phyloP scores from a whole-genome alignment of 2,329 filamentous ascomycete species.

The Cordyceps pruinosa region DNA sequence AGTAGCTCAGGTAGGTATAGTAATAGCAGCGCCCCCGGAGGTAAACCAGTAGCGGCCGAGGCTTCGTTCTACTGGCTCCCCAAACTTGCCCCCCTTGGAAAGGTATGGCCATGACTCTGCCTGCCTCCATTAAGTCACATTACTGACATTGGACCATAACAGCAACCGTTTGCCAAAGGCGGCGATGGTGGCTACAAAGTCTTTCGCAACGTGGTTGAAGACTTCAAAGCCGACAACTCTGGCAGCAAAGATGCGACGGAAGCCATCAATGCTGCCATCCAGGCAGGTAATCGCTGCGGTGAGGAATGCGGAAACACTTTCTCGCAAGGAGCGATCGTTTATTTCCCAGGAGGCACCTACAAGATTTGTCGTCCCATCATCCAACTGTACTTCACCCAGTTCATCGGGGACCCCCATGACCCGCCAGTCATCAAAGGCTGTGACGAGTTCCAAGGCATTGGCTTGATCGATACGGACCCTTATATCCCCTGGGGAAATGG shows the following conservation, averaged over 20 bases:
- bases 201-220: slow-evolving; percentile 41
- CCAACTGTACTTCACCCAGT: slow-evolving; percentile 70
- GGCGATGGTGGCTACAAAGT: slow-evolving; percentile 42
- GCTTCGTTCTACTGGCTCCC: too few relatives aligned
- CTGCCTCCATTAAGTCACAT: neutral
- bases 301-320: slow-evolving; percentile 60
- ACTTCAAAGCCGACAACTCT: slow-evolving; percentile 46
- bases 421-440: slow-evolving; percentile 48
- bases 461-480: slow-evolving; percentile 62
- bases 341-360: slow-evolving; percentile 64
- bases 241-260: slow-evolving; percentile 10
- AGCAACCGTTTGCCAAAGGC: slow-evolving; percentile 16
- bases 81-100: too few relatives aligned
- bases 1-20: too few relatives aligned
- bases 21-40: too few relatives aligned
- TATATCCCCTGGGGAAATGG: too few relatives aligned
- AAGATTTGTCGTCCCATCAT: slow-evolving; percentile 49
- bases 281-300: slow-evolving; percentile 53
- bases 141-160: too few relatives aligned
- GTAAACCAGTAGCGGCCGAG: too few relatives aligned
- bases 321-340: slow-evolving; percentile 57
- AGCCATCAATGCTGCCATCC: slow-evolving; percentile 58
- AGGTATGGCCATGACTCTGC: too few relatives aligned
- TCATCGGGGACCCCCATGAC: slow-evolving; percentile 60
- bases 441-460: slow-evolving; percentile 56